Conservation (phyloP, 2,329 filamentous ascomycete species). For the Fonsecaea nubica region DNA sequence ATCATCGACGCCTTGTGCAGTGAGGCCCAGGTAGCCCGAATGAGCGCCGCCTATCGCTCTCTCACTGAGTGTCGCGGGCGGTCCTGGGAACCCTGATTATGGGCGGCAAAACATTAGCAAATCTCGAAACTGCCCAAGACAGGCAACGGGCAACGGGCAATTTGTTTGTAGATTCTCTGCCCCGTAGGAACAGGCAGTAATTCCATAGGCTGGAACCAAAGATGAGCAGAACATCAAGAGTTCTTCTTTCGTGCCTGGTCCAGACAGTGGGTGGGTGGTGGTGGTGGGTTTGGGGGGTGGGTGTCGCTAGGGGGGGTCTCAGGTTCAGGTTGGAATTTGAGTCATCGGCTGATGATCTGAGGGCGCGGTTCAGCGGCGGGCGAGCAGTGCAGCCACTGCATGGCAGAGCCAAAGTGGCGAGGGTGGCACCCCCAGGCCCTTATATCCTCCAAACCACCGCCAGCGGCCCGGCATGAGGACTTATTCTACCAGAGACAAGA, state of each 20-base stretch:
- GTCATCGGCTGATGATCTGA: constrained; percentile 35
- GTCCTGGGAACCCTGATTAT: background rate
- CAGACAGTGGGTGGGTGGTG: background rate
- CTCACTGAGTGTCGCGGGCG: background rate
- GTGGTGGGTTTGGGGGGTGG: background rate
- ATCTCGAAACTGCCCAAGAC: background rate
- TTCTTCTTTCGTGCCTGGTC: background rate
- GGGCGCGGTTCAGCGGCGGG: constrained; percentile 14
- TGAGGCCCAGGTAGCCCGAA: background rate
- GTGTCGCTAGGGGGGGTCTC: constrained; percentile 8
- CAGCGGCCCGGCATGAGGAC: constrained; percentile 8
- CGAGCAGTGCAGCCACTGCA: background rate
- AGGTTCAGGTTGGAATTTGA: constrained; percentile 24
- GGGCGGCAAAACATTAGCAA: background rate
- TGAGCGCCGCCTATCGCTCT: background rate
- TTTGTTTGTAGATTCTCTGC: background rate
- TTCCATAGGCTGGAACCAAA: background rate
- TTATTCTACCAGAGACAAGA: constrained; percentile 24
- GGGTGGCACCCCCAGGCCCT: constrained; percentile 24
- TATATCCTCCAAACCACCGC: constrained; percentile 22
- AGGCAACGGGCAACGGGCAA: background rate
- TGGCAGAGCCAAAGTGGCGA: constrained; percentile 15
- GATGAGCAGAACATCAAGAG: background rate
- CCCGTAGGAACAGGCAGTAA: background rate
- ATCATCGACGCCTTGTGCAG: constrained; percentile 3